These are phyloP conservation scores for Brachypodium distachyon DNA, from an alignment of 202 grass and related monocot species.

Conservation along the genomic window DNA sequence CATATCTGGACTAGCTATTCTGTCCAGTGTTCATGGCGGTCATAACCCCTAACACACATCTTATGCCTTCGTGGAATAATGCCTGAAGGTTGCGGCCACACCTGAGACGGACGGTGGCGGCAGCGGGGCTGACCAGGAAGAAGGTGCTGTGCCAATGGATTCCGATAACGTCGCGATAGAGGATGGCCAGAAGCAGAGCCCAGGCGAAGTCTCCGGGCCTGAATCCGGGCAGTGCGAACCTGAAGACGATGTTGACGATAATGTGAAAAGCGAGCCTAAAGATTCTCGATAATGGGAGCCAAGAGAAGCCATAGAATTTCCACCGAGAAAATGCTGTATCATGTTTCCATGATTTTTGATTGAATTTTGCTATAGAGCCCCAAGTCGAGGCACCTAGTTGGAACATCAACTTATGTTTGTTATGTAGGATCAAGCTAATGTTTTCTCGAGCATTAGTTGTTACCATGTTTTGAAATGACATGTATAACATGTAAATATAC, in stretches of 20 bases:
- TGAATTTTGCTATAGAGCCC: neutral
- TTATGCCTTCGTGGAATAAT: neutral
- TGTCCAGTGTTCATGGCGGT: neutral
- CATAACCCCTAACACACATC: neutral
- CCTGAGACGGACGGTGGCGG: slow-evolving; percentile 64
- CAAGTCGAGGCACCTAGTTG: neutral
- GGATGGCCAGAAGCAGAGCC: slow-evolving; percentile 70
- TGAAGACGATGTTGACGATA: slow-evolving; percentile 47
- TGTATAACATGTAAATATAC: neutral
- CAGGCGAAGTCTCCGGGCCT: slow-evolving; percentile 51
- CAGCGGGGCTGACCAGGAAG: slow-evolving; percentile 72
- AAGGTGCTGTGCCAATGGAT: slow-evolving; percentile 77
- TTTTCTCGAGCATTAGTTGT: neutral
- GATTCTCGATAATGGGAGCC: neutral
- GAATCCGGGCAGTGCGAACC: slow-evolving; percentile 60
- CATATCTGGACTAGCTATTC: neutral
- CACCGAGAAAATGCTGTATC: neutral
- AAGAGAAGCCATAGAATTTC: neutral
- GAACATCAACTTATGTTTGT: too few species aligned
- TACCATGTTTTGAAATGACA: neutral
- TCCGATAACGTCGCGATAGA: slow-evolving; percentile 40
- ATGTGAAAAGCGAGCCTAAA: slow-evolving; percentile 12
- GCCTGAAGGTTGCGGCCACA: slow-evolving; percentile 45
- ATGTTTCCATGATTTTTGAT: neutral
- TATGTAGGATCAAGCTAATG: neutral